A percentile compares a stretch with the other conserved stretches of the same genome.
phyloP scores from a whole-genome alignment of 2,329 filamentous ascomycete genomes.

The Penicillium sp. region DNA sequence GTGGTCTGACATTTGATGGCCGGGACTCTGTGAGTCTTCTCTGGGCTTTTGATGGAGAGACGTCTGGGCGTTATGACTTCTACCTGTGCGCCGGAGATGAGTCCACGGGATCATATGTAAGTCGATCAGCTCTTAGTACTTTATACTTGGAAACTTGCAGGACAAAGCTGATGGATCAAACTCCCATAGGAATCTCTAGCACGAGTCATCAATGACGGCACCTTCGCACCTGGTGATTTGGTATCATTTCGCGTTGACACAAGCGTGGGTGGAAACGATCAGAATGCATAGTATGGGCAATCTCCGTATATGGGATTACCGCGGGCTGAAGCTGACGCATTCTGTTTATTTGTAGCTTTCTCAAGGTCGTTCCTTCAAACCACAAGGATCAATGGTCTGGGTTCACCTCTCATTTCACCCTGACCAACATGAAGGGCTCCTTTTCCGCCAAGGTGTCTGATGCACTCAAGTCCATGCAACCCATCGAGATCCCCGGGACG shows the following conservation, averaged over 20 bases:
- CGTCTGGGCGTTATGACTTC: conserved; percentile 47
- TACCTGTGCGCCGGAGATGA: conserved; percentile 59
- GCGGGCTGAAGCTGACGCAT: background rate
- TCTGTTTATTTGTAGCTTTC: conserved; percentile 42
- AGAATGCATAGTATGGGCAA: conserved; percentile 53
- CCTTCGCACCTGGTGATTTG: conserved; percentile 39
- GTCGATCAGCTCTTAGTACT: conserved; percentile 1
- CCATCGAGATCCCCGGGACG: conserved; percentile 6
- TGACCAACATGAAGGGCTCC: conserved; percentile 58
- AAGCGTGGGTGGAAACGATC: conserved; percentile 41
- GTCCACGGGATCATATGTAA: conserved; percentile 44
- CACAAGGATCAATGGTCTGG: conserved; percentile 47
- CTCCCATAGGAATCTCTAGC: conserved; percentile 39
- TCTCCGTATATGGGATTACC: background rate
- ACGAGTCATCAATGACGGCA: conserved; percentile 36
- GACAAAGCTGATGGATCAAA: conserved; percentile 1
- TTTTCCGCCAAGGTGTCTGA: conserved; percentile 44
- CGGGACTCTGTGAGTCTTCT: conserved; percentile 45
- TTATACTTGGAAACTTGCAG: background rate
- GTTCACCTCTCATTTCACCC: conserved; percentile 60
- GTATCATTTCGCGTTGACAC: conserved; percentile 45
- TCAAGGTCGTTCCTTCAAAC: conserved; percentile 55
- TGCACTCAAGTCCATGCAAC: conserved; percentile 18
- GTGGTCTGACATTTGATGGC: conserved; percentile 48
- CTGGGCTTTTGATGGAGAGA: conserved; percentile 16